Conservation (phyloP, 2,329 filamentous ascomycete species). For the Sphaceloma murrayae region DNA sequence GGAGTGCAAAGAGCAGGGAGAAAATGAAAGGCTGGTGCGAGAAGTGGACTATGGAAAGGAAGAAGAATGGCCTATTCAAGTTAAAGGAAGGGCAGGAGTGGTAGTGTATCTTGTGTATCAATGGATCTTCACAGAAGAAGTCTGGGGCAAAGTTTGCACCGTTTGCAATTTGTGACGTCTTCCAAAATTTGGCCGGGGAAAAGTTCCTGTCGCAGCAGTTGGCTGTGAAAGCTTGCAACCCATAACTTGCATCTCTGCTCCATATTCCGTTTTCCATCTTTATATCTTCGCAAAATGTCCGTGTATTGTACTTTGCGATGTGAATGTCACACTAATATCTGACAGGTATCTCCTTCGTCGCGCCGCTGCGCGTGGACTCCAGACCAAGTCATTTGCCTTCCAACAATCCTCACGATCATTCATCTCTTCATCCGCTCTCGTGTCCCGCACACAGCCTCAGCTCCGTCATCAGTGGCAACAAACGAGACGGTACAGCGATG, state of each 20-base stretch:
- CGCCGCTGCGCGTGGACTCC: conserved; percentile 46
- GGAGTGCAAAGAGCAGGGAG: conserved; percentile 52
- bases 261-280: background rate
- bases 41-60: conserved; percentile 52
- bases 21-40: conserved; percentile 59
- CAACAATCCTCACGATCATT: conserved; percentile 36
- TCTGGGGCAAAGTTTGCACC: background rate
- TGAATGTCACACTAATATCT: no score
- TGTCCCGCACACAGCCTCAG: conserved; percentile 33
- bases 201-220: background rate
- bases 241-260: background rate
- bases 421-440: conserved; percentile 30
- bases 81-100: conserved; percentile 25
- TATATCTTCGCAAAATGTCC: no score
- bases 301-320: no score
- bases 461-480: conserved; percentile 28
- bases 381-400: conserved; percentile 37
- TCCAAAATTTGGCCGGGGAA: background rate
- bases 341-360: conserved; percentile 51
- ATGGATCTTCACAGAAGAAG: background rate
- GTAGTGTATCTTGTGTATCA: background rate
- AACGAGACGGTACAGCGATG: conserved; percentile 42
- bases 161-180: background rate
- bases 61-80: conserved; percentile 51
- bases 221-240: background rate